A percentile compares a stretch with the other conserved stretches of the same genome.
phyloP scores from a whole-genome alignment of 2,329 filamentous ascomycete species.

The Camillea tinctor region DNA sequence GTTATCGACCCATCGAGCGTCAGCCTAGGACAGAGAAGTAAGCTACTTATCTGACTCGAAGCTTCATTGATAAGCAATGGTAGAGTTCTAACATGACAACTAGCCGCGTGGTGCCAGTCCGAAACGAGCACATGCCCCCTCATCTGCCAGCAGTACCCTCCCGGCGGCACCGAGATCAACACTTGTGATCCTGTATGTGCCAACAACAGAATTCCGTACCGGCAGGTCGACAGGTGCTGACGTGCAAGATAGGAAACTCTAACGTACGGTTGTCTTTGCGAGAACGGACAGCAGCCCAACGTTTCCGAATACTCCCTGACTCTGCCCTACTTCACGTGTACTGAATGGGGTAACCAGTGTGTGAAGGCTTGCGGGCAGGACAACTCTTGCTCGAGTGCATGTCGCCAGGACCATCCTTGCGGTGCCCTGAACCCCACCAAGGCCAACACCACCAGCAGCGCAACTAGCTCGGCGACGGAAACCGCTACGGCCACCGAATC shows the following conservation, averaged over 20 bases:
- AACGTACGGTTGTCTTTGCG: constrained; percentile 71
- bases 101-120: constrained; percentile 62
- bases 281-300: constrained; percentile 65
- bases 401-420: constrained; percentile 68
- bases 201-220: not conserved
- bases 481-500: constrained; percentile 35
- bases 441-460: constrained; percentile 53
- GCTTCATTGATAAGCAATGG: not conserved
- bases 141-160: constrained; percentile 64
- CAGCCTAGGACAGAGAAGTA: constrained; percentile 50
- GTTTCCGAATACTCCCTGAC: constrained; percentile 75
- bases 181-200: constrained; percentile 63
- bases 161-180: constrained; percentile 57
- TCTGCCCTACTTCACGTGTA: constrained; percentile 75
- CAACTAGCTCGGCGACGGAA: constrained; percentile 38
- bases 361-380: constrained; percentile 55
- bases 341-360: constrained; percentile 69
- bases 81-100: constrained; percentile 17
- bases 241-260: constrained; percentile 48
- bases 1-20: constrained; percentile 63
- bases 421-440: constrained; percentile 65
- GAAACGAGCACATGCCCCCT: constrained; percentile 65
- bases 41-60: constrained; percentile 22
- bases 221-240: constrained; percentile 10
- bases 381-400: constrained; percentile 58